These are phyloP conservation scores for Fusarium ramigenum DNA, from an alignment of 2,329 filamentous ascomycete species.

Conservation along the genomic window DNA sequence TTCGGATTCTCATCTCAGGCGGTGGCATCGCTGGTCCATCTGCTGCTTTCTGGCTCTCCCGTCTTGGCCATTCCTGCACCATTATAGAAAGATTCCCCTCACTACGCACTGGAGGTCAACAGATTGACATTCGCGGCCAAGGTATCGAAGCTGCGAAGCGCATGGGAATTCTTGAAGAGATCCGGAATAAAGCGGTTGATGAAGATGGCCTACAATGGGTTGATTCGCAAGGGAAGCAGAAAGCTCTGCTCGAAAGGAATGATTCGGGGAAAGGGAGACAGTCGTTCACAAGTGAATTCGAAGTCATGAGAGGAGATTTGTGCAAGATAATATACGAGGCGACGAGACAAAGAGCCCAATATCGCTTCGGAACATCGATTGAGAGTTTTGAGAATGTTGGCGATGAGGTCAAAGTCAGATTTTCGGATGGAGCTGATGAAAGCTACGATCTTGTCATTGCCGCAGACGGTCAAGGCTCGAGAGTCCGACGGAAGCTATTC, in stretches of 20 bases:
- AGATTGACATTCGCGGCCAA: conserved; percentile 57
- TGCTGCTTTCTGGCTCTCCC: conserved; percentile 54
- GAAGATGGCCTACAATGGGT: conserved; percentile 56
- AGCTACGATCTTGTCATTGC: conserved; percentile 27
- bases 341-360: conserved; percentile 37
- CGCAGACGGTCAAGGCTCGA: conserved; percentile 26
- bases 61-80: conserved; percentile 51
- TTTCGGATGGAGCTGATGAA: background rate
- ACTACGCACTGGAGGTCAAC: conserved; percentile 53
- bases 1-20: conserved; percentile 60
- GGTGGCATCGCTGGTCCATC: conserved; percentile 57
- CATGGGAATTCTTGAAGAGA: conserved; percentile 52
- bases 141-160: conserved; percentile 51
- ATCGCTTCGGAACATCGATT: conserved; percentile 19
- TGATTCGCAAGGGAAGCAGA: conserved; percentile 49
- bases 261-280: conserved; percentile 53
- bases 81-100: conserved; percentile 53
- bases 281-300: conserved; percentile 63
- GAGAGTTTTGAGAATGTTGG: conserved; percentile 16
- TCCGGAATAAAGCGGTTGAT: conserved; percentile 56
- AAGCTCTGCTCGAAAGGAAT: conserved; percentile 53
- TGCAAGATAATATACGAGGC: conserved; percentile 58
- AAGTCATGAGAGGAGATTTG: conserved; percentile 69
- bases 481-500: conserved; percentile 9
- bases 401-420: conserved; percentile 18